Evolutionary conservation across 495 filamentous ascomycete genomes (phyloP), one percentile per base, ranked within the genome.

Genomic region (Trypethelium eluteriae): DNA sequence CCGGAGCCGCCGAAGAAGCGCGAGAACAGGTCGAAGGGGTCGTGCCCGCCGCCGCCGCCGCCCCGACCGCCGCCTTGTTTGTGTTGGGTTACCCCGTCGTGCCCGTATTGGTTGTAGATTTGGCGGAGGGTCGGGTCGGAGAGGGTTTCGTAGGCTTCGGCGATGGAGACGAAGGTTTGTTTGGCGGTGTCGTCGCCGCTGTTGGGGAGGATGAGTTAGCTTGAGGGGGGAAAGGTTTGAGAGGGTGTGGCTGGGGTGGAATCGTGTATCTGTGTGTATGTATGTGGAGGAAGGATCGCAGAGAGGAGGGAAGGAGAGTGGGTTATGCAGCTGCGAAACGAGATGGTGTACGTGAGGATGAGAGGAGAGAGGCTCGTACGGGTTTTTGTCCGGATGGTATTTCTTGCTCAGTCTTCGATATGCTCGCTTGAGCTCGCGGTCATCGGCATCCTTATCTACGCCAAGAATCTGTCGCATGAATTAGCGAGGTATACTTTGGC

Each of bases 351-450:
- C 25, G 25, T 25, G 25, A 25, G 25, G 25, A 25, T 25, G 25
- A 25, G 25, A 25, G 25, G 25, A 25, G 39, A 61, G 66, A 49
- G 62, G 36, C 63, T 83, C 89, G 72, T 79, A 96, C 91, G 94
- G 94, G 70, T 99, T 99, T 84, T 99, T 99, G 75, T 99, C 94
- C 0, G 94, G 94, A 73, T 99, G 94, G 76, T 83, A 96, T 79
- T 96, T 96, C 78, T 97, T 97, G 82, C 90, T 94, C 3, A 98
- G 79, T 62, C 85, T 88, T 62, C 92, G 85, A 77, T 99, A 99
- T 41, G 94, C 95, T n/a, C 88, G 86, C 78, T 98, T 99, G 78
- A 98, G 92, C 73, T 98, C 91, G 71, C 85, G 86, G 62, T 96
- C 93, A 14, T 85, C 89, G 2, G 94, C 93, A 32, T 85, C 81